A percentile compares a stretch with the other conserved stretches of the same genome.
Evolutionary conservation across 768 basidiomycete genomes (phyloP).

Genomic region (Scleroderma citrinum): DNA sequence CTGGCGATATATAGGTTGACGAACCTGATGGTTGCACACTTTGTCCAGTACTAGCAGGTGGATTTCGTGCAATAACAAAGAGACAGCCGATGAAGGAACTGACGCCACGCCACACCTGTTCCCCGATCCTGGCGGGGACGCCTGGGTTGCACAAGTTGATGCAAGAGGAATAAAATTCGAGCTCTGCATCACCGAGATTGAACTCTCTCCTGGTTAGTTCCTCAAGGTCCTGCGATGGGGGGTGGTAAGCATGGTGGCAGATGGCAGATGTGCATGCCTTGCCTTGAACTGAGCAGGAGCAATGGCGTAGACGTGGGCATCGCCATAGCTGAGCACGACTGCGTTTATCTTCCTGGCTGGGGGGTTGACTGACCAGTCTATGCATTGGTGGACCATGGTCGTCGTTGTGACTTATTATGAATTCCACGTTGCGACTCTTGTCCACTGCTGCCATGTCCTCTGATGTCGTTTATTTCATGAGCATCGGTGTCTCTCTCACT

Average conservation of each 20-base stretch:
- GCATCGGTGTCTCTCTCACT: slow-evolving; percentile 15
- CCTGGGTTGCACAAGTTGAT: slow-evolving; percentile 13
- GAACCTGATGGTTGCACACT: not conserved
- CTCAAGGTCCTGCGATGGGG: slow-evolving; percentile 10
- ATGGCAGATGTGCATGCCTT: not conserved
- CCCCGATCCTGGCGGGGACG: slow-evolving; percentile 17
- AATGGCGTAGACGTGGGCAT: slow-evolving; percentile 12
- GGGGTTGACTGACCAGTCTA: slow-evolving; percentile 17
- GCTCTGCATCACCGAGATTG: slow-evolving; percentile 10
- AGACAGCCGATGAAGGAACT: slow-evolving; percentile 19
- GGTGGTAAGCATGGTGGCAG: not conserved
- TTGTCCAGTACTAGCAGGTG: not conserved
- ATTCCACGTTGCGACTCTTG: too few relatives aligned
- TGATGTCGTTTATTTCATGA: slow-evolving; percentile 21
- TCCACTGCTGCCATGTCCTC: too few relatives aligned
- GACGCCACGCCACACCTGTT: slow-evolving; percentile 13
- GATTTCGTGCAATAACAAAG: slow-evolving; percentile 6
- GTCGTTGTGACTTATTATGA: not conserved
- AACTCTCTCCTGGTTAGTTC: slow-evolving; percentile 16
- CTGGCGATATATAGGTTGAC: not conserved
- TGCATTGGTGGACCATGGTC: slow-evolving; percentile 21
- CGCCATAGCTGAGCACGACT: slow-evolving; percentile 13
- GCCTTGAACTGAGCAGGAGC: slow-evolving; percentile 16
- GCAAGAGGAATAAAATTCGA: slow-evolving; percentile 15
- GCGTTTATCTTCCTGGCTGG: slow-evolving; percentile 17